Conservation (phyloP, 2,329 filamentous ascomycete species). For the Thielaviopsis cerberus region DNA sequence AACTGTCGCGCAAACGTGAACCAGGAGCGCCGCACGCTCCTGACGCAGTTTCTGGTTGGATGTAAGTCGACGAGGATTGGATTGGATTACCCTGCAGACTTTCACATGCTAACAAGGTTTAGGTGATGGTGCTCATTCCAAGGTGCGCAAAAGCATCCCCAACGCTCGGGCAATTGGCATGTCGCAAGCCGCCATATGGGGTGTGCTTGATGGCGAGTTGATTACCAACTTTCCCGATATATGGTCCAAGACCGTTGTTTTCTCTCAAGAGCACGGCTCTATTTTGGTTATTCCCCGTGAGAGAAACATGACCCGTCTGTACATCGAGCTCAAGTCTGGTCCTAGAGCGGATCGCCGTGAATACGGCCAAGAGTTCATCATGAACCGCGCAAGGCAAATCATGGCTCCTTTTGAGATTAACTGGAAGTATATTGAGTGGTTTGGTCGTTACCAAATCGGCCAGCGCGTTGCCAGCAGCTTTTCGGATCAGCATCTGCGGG, state of each 20-base stretch:
- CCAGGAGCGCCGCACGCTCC: slow-evolving; percentile 30
- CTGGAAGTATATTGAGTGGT: slow-evolving; percentile 48
- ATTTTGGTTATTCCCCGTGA: slow-evolving; percentile 59
- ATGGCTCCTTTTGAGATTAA: slow-evolving; percentile 37
- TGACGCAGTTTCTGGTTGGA: slow-evolving; percentile 47
- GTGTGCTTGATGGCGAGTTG: slow-evolving; percentile 51
- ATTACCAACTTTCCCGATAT: slow-evolving; percentile 58
- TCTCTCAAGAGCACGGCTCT: slow-evolving; percentile 47
- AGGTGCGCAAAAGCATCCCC: slow-evolving; percentile 46
- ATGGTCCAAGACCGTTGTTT: slow-evolving; percentile 55
- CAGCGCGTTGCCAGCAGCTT: slow-evolving; percentile 55
- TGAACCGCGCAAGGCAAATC: slow-evolving; percentile 44
- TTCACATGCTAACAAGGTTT: not conserved
- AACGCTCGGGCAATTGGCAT: slow-evolving; percentile 35
- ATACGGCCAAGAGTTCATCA: slow-evolving; percentile 47
- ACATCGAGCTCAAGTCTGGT: slow-evolving; percentile 33
- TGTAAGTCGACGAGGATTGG: slow-evolving; percentile 29
- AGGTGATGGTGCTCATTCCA: slow-evolving; percentile 54
- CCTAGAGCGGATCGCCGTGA: slow-evolving; percentile 24
- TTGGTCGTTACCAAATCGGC: slow-evolving; percentile 52
- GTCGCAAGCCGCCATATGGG: slow-evolving; percentile 42
- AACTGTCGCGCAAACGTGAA: slow-evolving; percentile 34
- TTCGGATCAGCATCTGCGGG: slow-evolving; percentile 38
- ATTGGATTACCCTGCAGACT: not conserved
- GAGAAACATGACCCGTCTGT: slow-evolving; percentile 50